Percentiles rank a stretch among this genome's conserved stretches.
phyloP scores from a whole-genome alignment of 768 basidiomycete genomes.

The Glaciozyma antarctica region DNA sequence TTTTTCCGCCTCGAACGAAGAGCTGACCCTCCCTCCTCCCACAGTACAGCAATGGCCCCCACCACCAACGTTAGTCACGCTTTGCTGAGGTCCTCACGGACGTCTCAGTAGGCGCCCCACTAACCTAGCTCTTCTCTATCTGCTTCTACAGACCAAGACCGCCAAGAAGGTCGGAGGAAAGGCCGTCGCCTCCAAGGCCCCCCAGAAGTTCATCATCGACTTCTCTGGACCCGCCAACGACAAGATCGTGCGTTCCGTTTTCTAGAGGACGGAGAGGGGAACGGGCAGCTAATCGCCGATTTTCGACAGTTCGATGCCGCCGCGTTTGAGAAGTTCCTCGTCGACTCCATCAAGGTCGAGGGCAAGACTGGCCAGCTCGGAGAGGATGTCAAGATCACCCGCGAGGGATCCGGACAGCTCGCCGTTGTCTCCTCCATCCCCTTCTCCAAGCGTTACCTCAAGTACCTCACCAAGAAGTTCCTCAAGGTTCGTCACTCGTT shows the following conservation, averaged over 20 bases:
- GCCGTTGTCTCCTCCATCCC: slow-evolving; percentile 75
- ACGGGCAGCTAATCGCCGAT: not conserved
- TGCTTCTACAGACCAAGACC: not conserved
- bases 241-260: slow-evolving; percentile 29
- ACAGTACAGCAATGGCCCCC: not conserved
- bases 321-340: slow-evolving; percentile 48
- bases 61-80: not conserved
- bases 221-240: slow-evolving; percentile 70
- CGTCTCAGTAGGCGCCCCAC: not conserved
- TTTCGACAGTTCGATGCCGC: slow-evolving; percentile 32
- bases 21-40: too few species aligned
- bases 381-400: slow-evolving; percentile 73
- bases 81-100: not conserved
- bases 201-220: slow-evolving; percentile 69
- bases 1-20: too few species aligned
- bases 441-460: slow-evolving; percentile 91
- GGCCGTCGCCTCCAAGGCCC: slow-evolving; percentile 46
- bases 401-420: slow-evolving; percentile 62
- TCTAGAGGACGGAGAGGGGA: too few species aligned
- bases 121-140: not conserved
- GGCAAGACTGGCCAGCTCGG: slow-evolving; percentile 86
- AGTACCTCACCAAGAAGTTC: slow-evolving; percentile 87
- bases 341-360: slow-evolving; percentile 88
- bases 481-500: slow-evolving; percentile 65
- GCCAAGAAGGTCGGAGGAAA: slow-evolving; percentile 7